phyloP scores from a whole-genome alignment of 768 basidiomycete species.

The Candolleomyces aberdarensis region DNA sequence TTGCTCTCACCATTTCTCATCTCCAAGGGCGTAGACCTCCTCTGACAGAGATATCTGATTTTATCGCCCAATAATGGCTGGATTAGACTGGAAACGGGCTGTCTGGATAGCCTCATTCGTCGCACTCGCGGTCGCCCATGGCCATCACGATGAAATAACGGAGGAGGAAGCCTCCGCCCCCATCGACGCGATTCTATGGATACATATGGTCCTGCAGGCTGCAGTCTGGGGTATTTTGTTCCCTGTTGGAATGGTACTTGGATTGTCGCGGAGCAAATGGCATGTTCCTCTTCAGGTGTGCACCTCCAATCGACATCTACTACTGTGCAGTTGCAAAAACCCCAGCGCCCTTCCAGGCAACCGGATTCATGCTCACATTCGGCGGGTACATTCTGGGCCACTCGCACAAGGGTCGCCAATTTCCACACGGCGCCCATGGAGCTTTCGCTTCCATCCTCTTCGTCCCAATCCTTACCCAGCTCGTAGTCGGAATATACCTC shows the following conservation, averaged over 20 bases:
- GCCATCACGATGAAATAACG: conserved; percentile 61
- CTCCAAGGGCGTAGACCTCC: not conserved
- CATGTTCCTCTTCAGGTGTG: conserved; percentile 86
- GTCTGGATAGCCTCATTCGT: not conserved
- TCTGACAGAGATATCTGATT: not conserved
- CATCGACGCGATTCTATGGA: conserved; percentile 75
- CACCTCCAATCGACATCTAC: conserved; percentile 1
- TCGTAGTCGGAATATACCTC: conserved; percentile 79
- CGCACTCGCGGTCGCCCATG: conserved; percentile 28
- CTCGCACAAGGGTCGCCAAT: conserved; percentile 77
- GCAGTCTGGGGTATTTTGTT: conserved; percentile 85
- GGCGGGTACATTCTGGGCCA: conserved; percentile 84
- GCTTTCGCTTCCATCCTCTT: conserved; percentile 63
- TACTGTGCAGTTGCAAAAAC: not conserved
- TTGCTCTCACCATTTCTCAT: not conserved
- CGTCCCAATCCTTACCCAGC: conserved; percentile 62
- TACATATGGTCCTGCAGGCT: conserved; percentile 79
- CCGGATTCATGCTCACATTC: conserved; percentile 65
- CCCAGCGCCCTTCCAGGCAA: conserved; percentile 38
- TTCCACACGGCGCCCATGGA: conserved; percentile 73
- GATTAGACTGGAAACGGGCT: not conserved
- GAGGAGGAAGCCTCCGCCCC: conserved; percentile 65
- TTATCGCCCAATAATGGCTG: not conserved
- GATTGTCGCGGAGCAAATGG: conserved; percentile 77
- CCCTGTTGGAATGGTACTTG: conserved; percentile 79